Base-by-base conservation (phyloP, 768 basidiomycete species). In the Lactarius vividus region DNA sequence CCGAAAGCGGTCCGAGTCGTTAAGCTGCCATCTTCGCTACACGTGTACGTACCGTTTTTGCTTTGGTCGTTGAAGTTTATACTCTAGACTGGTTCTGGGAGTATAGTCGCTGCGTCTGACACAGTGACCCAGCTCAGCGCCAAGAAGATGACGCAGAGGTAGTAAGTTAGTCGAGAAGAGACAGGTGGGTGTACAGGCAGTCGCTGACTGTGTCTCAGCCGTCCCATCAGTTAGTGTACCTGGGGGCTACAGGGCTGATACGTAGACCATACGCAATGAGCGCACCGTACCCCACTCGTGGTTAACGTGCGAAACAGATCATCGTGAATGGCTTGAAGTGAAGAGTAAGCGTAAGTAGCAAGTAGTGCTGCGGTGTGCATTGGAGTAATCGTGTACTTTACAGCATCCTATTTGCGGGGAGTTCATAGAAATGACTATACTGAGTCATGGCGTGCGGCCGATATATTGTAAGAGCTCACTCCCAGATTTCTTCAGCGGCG, bases 161-260 rank as follows among this genome's bases (percentile, higher is more conserved):
- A 0, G 88, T 35, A 35, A 37, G 10, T 10, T 87, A 23, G 84
- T 83, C n/a, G 77, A 77, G 0, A 80, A 89, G 71, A 88, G 87
- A 4, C 78, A 84, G 68, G 73, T 75, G 7, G 81, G 84, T 64
- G 78, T 88, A 1, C 79, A 81, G 8, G 74, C 76, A 15, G 79
- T 78, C 0, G 82, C 83, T 71, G 79, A 78, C 82, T 76, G 83
- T 81, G 74, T 72, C 4, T 29, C 57, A 4, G 6, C 35, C 7
- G 28, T 62, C 77, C 52, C 42, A 5, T 20, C 52, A 42, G 23
- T 29, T 18, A 13, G 59, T 2, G 59, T 59, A 23, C 65, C 53
- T 1, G 33, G 42, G 29, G 33, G 56, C 20, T 42, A 37, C 57
- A 11, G 16, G 5, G 11, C 28, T 56, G 53, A 61, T 66, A 44